A percentile compares a stretch with the other conserved stretches of the same genome.
Evolutionary conservation across 805 yeast species (phyloP).

Genomic region (Yarrowia sp.): DNA sequence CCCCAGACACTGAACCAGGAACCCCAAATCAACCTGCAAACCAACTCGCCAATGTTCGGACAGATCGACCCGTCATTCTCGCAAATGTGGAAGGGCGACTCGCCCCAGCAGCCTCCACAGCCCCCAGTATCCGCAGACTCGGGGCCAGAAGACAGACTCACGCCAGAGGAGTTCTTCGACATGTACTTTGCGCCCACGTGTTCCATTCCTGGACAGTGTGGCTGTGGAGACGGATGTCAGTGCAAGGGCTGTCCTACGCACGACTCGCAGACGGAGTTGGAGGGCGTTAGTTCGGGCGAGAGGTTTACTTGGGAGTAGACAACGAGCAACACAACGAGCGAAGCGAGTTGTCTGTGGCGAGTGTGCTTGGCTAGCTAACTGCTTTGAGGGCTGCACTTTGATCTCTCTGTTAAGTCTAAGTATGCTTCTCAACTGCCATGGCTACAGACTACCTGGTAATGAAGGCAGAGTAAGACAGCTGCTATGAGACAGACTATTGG

Average conservation of each 20-base stretch:
- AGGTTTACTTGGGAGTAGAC: conserved; percentile 17
- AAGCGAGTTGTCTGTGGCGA: too few species aligned
- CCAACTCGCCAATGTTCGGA: not conserved
- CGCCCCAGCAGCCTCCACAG: not conserved
- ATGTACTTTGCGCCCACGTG: conserved; percentile 40
- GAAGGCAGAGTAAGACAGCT: too few species aligned
- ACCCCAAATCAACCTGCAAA: too few species aligned
- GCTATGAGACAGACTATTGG: too few species aligned
- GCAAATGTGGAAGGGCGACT: conserved; percentile 16
- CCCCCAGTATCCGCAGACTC: not conserved
- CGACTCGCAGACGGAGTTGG: conserved; percentile 28
- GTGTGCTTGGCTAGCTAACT: too few species aligned
- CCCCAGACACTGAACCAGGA: not conserved
- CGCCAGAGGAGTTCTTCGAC: conserved; percentile 31
- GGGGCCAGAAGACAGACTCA: not conserved
- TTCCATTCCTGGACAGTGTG: conserved; percentile 42
- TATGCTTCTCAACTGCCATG: too few species aligned
- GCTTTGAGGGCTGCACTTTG: too few species aligned
- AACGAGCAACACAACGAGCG: too few species aligned
- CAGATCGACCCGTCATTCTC: conserved; percentile 25
- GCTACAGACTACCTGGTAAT: too few species aligned
- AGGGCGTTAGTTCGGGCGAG: not conserved
- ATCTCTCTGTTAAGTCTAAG: too few species aligned
- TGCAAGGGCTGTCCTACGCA: conserved; percentile 41
- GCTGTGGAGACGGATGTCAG: conserved; percentile 41